Percentiles rank a stretch among this genome's conserved stretches.
phyloP scores from a whole-genome alignment of 345 rosid genomes.

The Lumnitzera littorea region DNA sequence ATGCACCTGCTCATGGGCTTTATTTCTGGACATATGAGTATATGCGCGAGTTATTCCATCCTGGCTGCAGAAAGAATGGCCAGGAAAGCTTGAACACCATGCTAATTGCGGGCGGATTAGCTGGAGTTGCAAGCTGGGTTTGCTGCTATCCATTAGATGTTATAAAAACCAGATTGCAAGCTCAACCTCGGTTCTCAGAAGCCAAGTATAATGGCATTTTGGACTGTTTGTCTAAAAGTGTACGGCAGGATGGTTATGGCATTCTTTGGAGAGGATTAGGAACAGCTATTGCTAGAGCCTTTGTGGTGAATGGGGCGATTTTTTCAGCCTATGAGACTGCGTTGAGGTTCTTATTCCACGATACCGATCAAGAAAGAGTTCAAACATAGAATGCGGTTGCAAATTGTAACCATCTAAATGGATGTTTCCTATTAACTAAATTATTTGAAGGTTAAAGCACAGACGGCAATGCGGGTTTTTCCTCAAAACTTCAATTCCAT shows the following conservation, averaged over 20 bases:
- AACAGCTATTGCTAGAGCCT: slow-evolving; percentile 91
- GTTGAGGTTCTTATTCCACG: slow-evolving; percentile 57
- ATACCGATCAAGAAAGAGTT: slow-evolving; percentile 19
- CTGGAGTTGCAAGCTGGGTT: slow-evolving; percentile 95
- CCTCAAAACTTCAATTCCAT: too few species aligned
- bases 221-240: slow-evolving; percentile 71
- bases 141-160: slow-evolving; percentile 86
- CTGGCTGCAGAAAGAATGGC: slow-evolving; percentile 75
- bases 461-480: too few species aligned
- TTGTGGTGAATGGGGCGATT: slow-evolving; percentile 85
- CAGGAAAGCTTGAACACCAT: slow-evolving; percentile 64
- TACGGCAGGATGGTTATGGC: slow-evolving; percentile 53
- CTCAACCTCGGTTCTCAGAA: slow-evolving; percentile 44
- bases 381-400: slow-evolving; percentile 30
- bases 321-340: slow-evolving; percentile 85
- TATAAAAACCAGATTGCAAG: slow-evolving; percentile 66
- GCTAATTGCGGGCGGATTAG: slow-evolving; percentile 88
- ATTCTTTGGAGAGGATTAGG: slow-evolving; percentile 96
- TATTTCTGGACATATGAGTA: slow-evolving; percentile 95
- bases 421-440: too few species aligned
- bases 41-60: slow-evolving; percentile 70
- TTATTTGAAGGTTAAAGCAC: too few species aligned
- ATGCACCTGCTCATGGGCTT: slow-evolving; percentile 77
- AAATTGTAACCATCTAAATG: not conserved
- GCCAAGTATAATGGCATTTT: slow-evolving; percentile 49